Conservation (phyloP, 176 grass and related monocot species). For the Triticum aestivum region IWGSC_CS_RefSeq_v2.1 NC_057809.1:474732841-474733340, state of each 20-base stretch:
- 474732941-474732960: constrained; percentile 37
- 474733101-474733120: neutral
- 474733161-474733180: neutral
- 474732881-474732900: constrained; percentile 47
- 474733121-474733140: neutral
- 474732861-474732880: constrained; percentile 42
- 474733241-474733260: neutral
- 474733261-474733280: neutral
- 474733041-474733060: neutral
- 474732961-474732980: constrained; percentile 26
- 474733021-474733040: constrained; percentile 18
- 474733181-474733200: constrained; percentile 1
- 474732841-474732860: constrained; percentile 49
- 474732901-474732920: constrained; percentile 51
- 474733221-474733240: neutral
- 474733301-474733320: neutral
- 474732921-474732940: constrained; percentile 70
- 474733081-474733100: constrained; percentile 7
- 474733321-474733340: neutral
- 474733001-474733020: constrained; percentile 42
- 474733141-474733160: neutral
- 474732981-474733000: constrained; percentile 43
- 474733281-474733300: constrained; percentile 8
- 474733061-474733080: neutral
- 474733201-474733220: neutral